phyloP scores from a whole-genome alignment of 1,284 basidiomycete genomes.

The Microbotryum violaceum region DNA sequence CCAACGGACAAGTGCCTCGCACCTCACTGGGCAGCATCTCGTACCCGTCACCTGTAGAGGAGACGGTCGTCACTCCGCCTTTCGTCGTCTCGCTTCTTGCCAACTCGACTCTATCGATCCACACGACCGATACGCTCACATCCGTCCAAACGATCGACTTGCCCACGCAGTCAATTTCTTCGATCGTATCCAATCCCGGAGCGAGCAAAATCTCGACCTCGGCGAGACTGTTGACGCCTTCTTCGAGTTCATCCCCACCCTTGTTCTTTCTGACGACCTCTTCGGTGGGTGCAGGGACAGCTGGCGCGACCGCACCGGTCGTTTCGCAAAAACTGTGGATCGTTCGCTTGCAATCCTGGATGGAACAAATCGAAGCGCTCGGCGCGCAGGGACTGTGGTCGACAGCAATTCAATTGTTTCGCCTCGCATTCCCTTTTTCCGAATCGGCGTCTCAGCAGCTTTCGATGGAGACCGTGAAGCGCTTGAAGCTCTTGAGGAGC shows the following conservation, averaged over 20 bases:
- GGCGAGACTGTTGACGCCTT: constrained; percentile 48
- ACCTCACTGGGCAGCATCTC: constrained; percentile 29
- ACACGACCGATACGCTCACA: constrained; percentile 62
- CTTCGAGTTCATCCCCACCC: constrained; percentile 46
- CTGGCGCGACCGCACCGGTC: constrained; percentile 38
- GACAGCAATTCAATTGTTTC: constrained; percentile 70
- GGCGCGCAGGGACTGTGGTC: constrained; percentile 62
- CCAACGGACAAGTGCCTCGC: constrained; percentile 66
- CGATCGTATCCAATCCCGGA: constrained; percentile 30
- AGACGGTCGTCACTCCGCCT: constrained; percentile 54
- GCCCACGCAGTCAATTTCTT: constrained; percentile 48
- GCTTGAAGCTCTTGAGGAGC: no score
- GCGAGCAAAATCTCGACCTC: constrained; percentile 8
- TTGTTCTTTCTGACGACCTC: constrained; percentile 60
- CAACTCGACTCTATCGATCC: constrained; percentile 50
- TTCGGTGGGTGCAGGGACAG: constrained; percentile 59
- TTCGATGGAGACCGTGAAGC: no score
- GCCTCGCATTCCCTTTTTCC: no score
- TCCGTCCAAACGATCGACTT: constrained; percentile 59
- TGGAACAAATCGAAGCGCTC: constrained; percentile 76
- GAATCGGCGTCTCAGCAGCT: no score
- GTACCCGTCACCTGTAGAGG: constrained; percentile 6
- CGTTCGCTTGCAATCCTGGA: constrained; percentile 63
- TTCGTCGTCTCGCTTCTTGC: constrained; percentile 69
- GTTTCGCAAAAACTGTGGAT: constrained; percentile 74